Base-by-base conservation (phyloP, 192 early-diverging fungal genomes). In the Coemansia sp. region DNA sequence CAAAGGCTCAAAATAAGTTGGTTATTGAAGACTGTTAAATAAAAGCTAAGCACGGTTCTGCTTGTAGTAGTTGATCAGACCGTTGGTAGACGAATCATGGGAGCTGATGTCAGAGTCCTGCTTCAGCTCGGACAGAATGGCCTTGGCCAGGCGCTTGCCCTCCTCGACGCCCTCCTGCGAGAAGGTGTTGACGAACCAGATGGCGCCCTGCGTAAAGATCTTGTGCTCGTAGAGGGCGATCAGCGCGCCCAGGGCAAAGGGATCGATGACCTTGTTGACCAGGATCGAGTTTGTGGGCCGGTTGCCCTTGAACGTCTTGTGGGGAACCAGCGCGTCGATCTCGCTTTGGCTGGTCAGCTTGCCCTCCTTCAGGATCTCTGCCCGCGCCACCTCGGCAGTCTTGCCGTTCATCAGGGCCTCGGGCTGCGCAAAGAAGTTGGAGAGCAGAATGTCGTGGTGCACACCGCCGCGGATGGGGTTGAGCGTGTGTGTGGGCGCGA, bases 211-310 rank as follows among this genome's bases (percentile, higher is more conserved):
- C 13, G 91, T 90, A 70, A 99, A 99, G 68, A 99, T 99, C 86
- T 99, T 99, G 87, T 99, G 96, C 81, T 99, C 96, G 66, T 99
- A 99, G 73, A 99, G 67, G 18, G 95, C 93, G 78, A 99, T 90
- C 61, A 99, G 68, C n/a, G 84, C 78, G 16, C 96, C 96, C 3
- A 99, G 81, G 4, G 91, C 93, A 35, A 83, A 83, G 9, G 96
- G 95, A 16, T 88, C 92, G 44, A 99, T 78, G 68, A 91, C 88
- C 47, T 66, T 66, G 62, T 95, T 86, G 84, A 97, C 90, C 59
- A 99, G 62, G 68, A 99, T 87, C 55, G 89, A 91, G 82, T 97
- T 99, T 50, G 95, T 99, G 31, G 96, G 96, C 46, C 88, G 85
- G 85, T 99, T 99, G 47, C 96, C 96, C 54, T 81, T 73, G 86